phyloP scores from a whole-genome alignment of 73 alveolate species.

The Paramecium caudatum region DNA sequence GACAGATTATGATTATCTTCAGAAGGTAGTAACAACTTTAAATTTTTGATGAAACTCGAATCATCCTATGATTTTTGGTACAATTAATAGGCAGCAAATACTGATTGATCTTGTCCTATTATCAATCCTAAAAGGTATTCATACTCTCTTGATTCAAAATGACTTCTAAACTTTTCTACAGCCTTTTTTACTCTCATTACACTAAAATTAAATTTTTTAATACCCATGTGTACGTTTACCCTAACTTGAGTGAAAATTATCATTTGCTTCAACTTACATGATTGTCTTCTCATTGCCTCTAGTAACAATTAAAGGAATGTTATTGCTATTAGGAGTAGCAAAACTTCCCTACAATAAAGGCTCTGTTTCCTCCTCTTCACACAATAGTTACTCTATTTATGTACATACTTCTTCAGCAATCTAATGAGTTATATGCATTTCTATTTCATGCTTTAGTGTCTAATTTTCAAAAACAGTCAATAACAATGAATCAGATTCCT shows the following conservation, averaged over 20 bases:
- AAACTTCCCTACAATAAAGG: not conserved
- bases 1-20: constrained; percentile 36
- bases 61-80: constrained; percentile 43
- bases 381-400: not conserved
- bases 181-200: constrained; percentile 67
- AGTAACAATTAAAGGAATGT: constrained; percentile 56
- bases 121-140: constrained; percentile 53
- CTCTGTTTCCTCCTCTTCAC: constrained; percentile 47
- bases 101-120: constrained; percentile 19
- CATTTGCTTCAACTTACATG: constrained; percentile 49
- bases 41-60: not conserved
- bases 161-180: constrained; percentile 20
- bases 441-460: constrained; percentile 1
- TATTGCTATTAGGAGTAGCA: constrained; percentile 36
- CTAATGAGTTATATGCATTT: not conserved
- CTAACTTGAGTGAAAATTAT: constrained; percentile 54
- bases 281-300: constrained; percentile 27
- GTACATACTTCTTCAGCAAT: constrained; percentile 33
- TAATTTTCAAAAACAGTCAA: constrained; percentile 51
- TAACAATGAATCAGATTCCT: constrained; percentile 48
- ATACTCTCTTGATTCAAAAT: constrained; percentile 51
- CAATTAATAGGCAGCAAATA: constrained; percentile 51
- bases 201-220: constrained; percentile 17
- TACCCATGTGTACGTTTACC: constrained; percentile 71
- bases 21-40: not conserved